phyloP scores from a whole-genome alignment of 306 rosid genomes.

The Cicer arietinum region DNA sequence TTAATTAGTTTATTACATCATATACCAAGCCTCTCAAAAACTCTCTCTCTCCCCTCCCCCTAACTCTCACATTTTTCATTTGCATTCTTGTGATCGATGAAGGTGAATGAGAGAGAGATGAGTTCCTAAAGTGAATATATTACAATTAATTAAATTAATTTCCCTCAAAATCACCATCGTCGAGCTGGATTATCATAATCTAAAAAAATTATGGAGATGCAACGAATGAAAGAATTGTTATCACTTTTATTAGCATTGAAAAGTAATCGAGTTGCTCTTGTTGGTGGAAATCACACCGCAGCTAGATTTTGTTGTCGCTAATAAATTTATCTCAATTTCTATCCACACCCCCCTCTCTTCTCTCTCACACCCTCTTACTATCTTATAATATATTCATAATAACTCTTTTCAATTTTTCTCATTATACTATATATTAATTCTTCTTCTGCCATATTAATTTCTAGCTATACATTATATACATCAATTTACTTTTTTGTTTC shows the following conservation, averaged over 20 bases:
- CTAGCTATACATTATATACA: neutral
- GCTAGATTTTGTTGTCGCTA: conserved; percentile 87
- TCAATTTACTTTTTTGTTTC: neutral
- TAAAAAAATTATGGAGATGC: conserved; percentile 60
- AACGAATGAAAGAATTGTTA: conserved; percentile 65
- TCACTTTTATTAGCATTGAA: conserved; percentile 54
- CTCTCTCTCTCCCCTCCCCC: conserved; percentile 40
- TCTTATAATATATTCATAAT: neutral
- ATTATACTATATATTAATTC: neutral
- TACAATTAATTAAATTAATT: neutral
- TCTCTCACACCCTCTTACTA: neutral
- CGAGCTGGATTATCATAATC: conserved; percentile 45
- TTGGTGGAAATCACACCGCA: conserved; percentile 91
- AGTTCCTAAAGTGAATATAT: neutral
- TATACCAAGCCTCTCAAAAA: neutral
- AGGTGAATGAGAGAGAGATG: conserved; percentile 27
- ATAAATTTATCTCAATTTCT: neutral
- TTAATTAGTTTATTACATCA: neutral
- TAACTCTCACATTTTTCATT: conserved; percentile 45
- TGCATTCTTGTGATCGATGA: conserved; percentile 44
- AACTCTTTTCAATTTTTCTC: neutral
- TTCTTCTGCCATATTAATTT: neutral
- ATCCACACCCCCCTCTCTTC: neutral
- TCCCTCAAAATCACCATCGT: conserved; percentile 27
- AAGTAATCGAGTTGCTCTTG: conserved; percentile 60